Conservation (phyloP, 73 alveolate species). For the Paramecium pentaurelia region DNA sequence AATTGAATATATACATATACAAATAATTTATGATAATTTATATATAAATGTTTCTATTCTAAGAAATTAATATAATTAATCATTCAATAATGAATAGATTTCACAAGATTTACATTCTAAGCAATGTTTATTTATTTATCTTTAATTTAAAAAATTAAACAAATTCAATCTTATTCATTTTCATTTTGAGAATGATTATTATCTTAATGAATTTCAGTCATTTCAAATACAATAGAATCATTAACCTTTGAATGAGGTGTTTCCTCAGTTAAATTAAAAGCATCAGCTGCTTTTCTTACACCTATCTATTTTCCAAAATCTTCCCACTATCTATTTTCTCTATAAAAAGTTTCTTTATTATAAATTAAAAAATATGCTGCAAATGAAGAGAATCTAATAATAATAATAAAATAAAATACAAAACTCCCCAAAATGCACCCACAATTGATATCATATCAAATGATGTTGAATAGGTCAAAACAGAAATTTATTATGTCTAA, state of each 20-base stretch:
- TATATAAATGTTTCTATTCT: neutral
- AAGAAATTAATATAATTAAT: neutral
- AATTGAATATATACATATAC: no score
- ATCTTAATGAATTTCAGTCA: constrained; percentile 20
- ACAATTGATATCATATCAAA: constrained; percentile 49
- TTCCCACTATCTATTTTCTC: constrained; percentile 55
- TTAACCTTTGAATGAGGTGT: neutral
- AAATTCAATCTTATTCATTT: neutral
- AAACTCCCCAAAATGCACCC: constrained; percentile 65
- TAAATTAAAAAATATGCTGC: constrained; percentile 54
- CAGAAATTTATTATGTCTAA: neutral
- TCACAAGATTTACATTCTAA: neutral
- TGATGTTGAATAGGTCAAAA: constrained; percentile 1
- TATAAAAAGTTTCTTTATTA: constrained; percentile 38
- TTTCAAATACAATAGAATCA: constrained; percentile 19
- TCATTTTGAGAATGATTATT: neutral
- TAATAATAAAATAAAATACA: neutral
- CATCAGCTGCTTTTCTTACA: neutral
- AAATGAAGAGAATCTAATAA: constrained; percentile 40
- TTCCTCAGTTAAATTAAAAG: neutral
- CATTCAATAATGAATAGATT: neutral
- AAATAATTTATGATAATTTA: neutral
- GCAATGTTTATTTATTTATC: neutral
- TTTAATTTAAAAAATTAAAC: neutral
- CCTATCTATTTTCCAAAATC: constrained; percentile 5